Evolutionary conservation across 164 flowering plant species (phyloP), one percentile per base, ranked within the genome.

Genomic region (Magnolia officinalis): DNA sequence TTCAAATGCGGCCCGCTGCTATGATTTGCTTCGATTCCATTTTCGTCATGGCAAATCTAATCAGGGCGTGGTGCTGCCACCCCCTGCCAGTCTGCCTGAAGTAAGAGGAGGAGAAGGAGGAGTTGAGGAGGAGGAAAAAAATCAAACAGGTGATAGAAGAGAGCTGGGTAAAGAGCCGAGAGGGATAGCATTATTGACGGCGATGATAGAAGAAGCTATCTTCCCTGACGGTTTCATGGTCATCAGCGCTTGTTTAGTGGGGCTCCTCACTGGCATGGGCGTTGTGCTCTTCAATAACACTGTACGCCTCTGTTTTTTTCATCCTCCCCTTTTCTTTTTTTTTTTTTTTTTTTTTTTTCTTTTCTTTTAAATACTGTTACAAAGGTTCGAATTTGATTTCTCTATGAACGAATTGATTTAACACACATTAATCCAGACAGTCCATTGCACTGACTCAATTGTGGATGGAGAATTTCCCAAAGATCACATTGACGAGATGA

Each of bases 201-300:
- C 75, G 14, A 70, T 14, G 18, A 29, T 82, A 13, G 70, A 77
- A 24, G 77, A 80, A 23, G 58, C 69, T 11, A 67, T 78, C 8
- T 71, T 77, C 6, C 77, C 79, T 20, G 87, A 82, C 50, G 85
- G 78, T 69, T 83, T 82, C 2, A 80, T 84, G 3, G 80, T 94
- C 4, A 3, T 91, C 19, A 87, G 91, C 1, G 92, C 98, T 19
- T 92, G 98, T 80, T 37, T 86, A 45, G 89, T 93, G 19, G 98
- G 98, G 26, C 86, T 95, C n/a, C 81, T 93, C 70, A 93, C 98
- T 8, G 98, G 98, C 31, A 26, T 89, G 73, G 78, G 83, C 13
- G 96, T 95, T 45, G 98, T 95, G 16, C 79, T 93, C 51, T 95
- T 95, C 90, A 95, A 95, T 73, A 78, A 77, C 31, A 85, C 81